Evolutionary conservation across 2,329 filamentous ascomycete species (phyloP).

Genomic region (Lecanosticta acicola): DNA sequence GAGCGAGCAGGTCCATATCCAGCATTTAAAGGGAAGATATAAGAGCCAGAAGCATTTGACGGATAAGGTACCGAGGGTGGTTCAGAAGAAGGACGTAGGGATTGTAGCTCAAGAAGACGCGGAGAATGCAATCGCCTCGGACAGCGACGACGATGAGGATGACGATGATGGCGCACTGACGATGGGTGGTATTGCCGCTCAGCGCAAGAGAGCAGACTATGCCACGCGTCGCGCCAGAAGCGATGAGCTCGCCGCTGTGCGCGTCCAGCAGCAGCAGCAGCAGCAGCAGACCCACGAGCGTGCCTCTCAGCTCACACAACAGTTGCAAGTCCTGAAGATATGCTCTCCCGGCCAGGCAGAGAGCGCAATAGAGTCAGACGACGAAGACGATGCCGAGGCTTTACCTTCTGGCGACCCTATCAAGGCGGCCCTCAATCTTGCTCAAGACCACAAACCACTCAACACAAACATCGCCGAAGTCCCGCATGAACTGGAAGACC

Average conservation of each 20-base stretch:
- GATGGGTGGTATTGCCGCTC: conserved; percentile 1
- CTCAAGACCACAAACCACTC: neutral
- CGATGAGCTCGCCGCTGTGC: conserved; percentile 4
- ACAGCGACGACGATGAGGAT: conserved; percentile 17
- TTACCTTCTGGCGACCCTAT: neutral
- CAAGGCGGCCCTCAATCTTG: conserved; percentile 1
- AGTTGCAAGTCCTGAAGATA: neutral
- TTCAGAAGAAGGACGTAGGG: too few relatives aligned
- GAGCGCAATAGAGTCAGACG: conserved; percentile 8
- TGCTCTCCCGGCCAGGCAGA: neutral
- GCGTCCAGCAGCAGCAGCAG: neutral
- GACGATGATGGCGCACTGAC: conserved; percentile 1
- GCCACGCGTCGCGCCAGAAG: conserved; percentile 12
- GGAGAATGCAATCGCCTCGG: conserved; percentile 16
- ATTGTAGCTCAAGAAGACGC: too few relatives aligned
- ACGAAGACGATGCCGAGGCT: conserved; percentile 2
- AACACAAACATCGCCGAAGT: neutral
- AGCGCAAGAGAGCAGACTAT: conserved; percentile 11
- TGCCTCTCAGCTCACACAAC: neutral
- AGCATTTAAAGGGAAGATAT: too few relatives aligned
- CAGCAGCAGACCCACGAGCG: neutral
- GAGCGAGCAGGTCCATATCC: too few relatives aligned
- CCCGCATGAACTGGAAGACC: neutral
- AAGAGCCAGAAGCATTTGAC: too few relatives aligned
- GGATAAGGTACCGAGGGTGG: too few relatives aligned